phyloP scores from a whole-genome alignment of 176 grass and related monocot genomes.

The Aegilops sharonensis region DNA sequence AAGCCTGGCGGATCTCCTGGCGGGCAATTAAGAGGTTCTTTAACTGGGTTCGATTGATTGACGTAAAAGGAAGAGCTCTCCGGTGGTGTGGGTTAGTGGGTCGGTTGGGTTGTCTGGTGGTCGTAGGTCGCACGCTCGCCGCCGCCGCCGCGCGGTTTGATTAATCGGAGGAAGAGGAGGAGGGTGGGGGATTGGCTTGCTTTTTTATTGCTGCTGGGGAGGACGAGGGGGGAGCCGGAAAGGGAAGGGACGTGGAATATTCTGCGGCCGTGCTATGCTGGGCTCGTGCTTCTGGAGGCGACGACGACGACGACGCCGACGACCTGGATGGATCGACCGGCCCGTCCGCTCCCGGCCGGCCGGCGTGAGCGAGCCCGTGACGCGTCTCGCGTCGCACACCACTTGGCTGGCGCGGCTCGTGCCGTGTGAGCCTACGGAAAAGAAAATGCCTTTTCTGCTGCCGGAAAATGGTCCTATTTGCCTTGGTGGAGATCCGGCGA shows the following conservation, averaged over 20 bases:
- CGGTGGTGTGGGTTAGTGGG: neutral
- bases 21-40: slow-evolving; percentile 7
- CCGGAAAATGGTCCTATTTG: neutral
- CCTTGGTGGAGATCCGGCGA: neutral
- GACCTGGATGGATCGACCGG: neutral
- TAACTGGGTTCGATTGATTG: neutral
- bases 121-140: neutral
- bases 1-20: slow-evolving; percentile 12
- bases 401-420: slow-evolving; percentile 20
- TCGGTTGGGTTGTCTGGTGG: neutral
- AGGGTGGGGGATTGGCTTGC: neutral
- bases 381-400: slow-evolving; percentile 25
- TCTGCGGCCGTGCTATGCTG: slow-evolving; percentile 13
- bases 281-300: slow-evolving; percentile 1
- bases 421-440: neutral
- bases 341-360: slow-evolving; percentile 19
- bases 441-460: neutral
- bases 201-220: slow-evolving; percentile 1
- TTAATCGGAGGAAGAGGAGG: neutral
- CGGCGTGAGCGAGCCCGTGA: slow-evolving; percentile 11
- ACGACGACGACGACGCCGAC: neutral
- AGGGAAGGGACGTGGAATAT: slow-evolving; percentile 18
- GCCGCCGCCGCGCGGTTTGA: slow-evolving; percentile 9
- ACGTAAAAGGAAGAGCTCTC: neutral
- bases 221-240: neutral